Evolutionary conservation across 495 filamentous ascomycete genomes (phyloP), one percentile per base, ranked within the genome.

Genomic region (Lasiosphaeria hispida): DNA sequence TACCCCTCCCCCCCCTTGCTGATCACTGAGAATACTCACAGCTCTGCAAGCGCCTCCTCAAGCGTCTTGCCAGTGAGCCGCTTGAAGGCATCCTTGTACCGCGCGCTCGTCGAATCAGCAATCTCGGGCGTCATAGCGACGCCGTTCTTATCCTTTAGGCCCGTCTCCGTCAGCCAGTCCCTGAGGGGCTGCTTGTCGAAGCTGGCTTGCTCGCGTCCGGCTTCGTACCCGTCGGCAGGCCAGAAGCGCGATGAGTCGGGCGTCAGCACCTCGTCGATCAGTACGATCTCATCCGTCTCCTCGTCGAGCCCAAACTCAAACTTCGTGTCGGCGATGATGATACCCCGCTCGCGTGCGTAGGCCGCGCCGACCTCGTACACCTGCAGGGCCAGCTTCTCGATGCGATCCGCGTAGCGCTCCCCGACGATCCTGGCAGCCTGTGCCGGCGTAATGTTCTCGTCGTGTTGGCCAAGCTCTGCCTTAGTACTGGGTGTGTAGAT

Each of bases 401-500:
- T 87, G 41, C 77, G 82, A 8, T 78, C 69, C n/a, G 92, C 92
- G 59, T 92, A 87, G 36, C 81, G 79, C 14, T 84, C 75, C 15
- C 93, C 94, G 9, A 96, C 78, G 53, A 96, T 84, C 53, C 79
- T 63, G 23, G 74, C 79, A 17, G 88, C 88, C 71, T 87, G 72
- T 39, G 85, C 85, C 0, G 86, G 87, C 55, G 85, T 81, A 61
- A 98, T 97, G 71, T 98, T 97, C 76, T 93, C 87, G 75, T 98
- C 94, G 60, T 96, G 84, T 54, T 84, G 76, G 1, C 93, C 93
- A 54, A 79, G 75, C 65, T 90, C 87, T 0, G 94, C 94, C 78
- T 98, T 97, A 2, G 92, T 97, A 63, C 82, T 87, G 7, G 91
- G 91, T 7, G 94, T 97, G 69, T 91, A 97, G 55, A 96, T 81